Conservation (phyloP, 257 asterid genomes). For the Solanum arcanum region DNA sequence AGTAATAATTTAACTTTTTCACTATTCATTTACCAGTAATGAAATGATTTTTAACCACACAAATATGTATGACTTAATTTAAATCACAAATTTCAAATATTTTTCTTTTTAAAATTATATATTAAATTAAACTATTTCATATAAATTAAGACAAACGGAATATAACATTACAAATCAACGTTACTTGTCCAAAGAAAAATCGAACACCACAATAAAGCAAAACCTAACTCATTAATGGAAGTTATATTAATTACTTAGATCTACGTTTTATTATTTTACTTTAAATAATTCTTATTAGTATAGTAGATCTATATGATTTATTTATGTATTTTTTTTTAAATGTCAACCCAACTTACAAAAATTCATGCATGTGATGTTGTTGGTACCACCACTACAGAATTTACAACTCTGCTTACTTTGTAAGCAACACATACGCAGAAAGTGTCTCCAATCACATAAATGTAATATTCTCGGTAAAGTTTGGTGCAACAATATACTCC, state of each 20-base stretch:
- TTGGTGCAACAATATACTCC: background rate
- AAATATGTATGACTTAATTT: no score
- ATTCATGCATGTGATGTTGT: background rate
- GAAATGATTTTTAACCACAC: no score
- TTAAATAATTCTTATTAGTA: no score
- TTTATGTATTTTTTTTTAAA: no score
- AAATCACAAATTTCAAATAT: no score
- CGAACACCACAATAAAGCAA: background rate
- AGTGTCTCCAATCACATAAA: background rate
- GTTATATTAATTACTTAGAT: background rate
- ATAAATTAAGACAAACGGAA: no score
- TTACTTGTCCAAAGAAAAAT: no score
- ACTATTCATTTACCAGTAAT: no score
- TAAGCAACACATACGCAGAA: background rate
- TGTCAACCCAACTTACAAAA: background rate
- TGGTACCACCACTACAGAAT: background rate
- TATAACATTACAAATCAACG: no score
- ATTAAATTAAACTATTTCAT: no score
- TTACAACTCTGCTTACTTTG: background rate
- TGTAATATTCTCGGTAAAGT: background rate
- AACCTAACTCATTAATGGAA: background rate
- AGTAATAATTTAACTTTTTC: no score
- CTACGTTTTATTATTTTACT: background rate
- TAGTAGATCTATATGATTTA: background rate
- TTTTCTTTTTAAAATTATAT: no score